Evolutionary conservation across 306 rosid genomes (phyloP), one percentile per base, ranked within the genome.

Genomic region (Fagus sylvatica): DNA sequence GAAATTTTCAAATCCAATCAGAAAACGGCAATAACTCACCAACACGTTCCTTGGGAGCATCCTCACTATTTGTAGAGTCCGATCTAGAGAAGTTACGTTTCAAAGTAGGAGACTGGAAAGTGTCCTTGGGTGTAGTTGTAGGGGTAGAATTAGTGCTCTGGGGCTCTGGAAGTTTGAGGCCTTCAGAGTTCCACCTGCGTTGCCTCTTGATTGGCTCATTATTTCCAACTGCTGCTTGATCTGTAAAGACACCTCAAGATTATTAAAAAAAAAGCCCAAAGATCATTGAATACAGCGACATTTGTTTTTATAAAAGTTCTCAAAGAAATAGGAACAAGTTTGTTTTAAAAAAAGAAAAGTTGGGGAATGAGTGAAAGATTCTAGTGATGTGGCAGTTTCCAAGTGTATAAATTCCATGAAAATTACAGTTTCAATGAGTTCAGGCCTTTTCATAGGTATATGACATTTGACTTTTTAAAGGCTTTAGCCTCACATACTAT

Each of bases 151-250:
- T 76, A 73, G 92, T 59, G 70, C 80, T 82, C 72, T 86, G 91
- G 2, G 88, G 84, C 81, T 90, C 93, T 49, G 90, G 79, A 73
- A 85, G 87, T 83, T 91, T 91, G 51, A 81, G 69, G 73, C 72
- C 74, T 73, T 91, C 99, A 80, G 87, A 43, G 74, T 84, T 91
- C 99, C 99, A 96, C 87, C 93, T 87, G 12, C 99, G 96, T 76
- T 87, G 94, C 91, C 98, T 90, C 88, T 96, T 96, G 46, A 82
- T 56, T 54, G 97, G 92, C 84, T 96, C 98, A 77, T 36, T 88
- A 81, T 77, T 91, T 80, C 90, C 96, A 81, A 68, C 85, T 48
- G 64, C 75, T 57, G 80, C 75, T 84, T 87, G 93, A 75, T 93
- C 98, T 89, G 86, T 67, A 11, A 71, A 59, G 53, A 77, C 39